These are phyloP conservation scores for Ettlia oleoabundans DNA, from an alignment of 139 green algal species.

Conservation along the genomic window DNA sequence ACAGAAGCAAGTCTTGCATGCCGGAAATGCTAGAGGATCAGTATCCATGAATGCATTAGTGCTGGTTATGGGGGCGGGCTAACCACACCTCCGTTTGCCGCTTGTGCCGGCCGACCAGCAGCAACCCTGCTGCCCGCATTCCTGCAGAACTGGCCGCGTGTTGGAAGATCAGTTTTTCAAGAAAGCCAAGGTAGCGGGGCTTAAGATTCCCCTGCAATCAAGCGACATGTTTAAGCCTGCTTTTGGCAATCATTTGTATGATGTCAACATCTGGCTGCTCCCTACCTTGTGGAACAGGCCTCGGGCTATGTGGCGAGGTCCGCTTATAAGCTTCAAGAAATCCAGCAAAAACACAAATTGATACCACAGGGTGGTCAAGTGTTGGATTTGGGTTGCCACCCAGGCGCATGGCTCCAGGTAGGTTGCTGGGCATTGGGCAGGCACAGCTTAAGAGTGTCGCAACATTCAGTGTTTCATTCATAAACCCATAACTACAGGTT, in stretches of 20 bases:
- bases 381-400: slow-evolving; percentile 80
- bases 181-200: slow-evolving; percentile 60
- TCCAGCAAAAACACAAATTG: slow-evolving; percentile 83
- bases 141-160: slow-evolving; percentile 23
- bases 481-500: too few species aligned
- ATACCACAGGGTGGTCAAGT: slow-evolving; percentile 67
- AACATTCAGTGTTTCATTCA: too few species aligned
- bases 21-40: too few species aligned
- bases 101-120: too few species aligned
- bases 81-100: not conserved
- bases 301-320: slow-evolving; percentile 78
- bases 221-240: not conserved
- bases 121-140: not conserved
- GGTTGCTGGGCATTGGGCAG: too few species aligned
- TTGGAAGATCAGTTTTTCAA: slow-evolving; percentile 69
- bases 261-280: too few species aligned
- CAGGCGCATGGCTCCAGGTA: slow-evolving; percentile 77
- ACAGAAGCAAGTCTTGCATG: too few species aligned
- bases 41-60: too few species aligned
- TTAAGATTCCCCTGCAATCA: not conserved
- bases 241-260: too few species aligned
- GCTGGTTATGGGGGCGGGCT: too few species aligned
- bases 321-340: slow-evolving; percentile 86
- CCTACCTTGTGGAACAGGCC: too few species aligned
- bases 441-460: not conserved